phyloP scores from a whole-genome alignment of 2,329 filamentous ascomycete species.

The Paraphaeosphaeria sporulosa region DNA sequence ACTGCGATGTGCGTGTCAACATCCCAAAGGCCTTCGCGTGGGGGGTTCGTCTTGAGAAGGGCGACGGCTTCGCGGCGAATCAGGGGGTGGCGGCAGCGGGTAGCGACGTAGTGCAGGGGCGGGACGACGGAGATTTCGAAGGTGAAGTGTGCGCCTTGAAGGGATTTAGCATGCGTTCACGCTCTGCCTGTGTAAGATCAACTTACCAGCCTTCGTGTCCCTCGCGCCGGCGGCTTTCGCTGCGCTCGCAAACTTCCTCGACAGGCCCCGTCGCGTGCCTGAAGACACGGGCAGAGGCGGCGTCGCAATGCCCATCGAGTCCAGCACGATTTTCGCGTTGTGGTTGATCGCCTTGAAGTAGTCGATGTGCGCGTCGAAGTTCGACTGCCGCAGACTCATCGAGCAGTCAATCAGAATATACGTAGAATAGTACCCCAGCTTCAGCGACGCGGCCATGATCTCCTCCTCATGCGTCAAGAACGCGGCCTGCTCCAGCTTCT shows the following conservation, averaged over 20 bases:
- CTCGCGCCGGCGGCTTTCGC: background rate
- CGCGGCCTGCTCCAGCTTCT: conserved; percentile 14
- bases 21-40: conserved; percentile 26
- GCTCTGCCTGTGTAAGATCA: background rate
- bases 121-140: conserved; percentile 22
- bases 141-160: conserved; percentile 19
- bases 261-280: background rate
- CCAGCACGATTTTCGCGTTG: conserved; percentile 21
- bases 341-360: conserved; percentile 22
- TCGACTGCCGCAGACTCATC: conserved; percentile 3
- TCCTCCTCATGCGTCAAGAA: conserved; percentile 15
- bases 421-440: conserved; percentile 18
- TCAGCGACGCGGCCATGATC: conserved; percentile 16
- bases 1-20: conserved; percentile 15
- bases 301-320: conserved; percentile 12
- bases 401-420: conserved; percentile 15
- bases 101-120: conserved; percentile 12
- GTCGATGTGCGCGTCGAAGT: conserved; percentile 16
- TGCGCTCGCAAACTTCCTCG: background rate
- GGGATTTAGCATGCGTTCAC: background rate
- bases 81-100: conserved; percentile 20
- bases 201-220: background rate
- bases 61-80: conserved; percentile 23
- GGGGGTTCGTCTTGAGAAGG: conserved; percentile 19
- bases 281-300: background rate